These are phyloP conservation scores for Penicillium chermesinum DNA, from an alignment of 495 filamentous ascomycete genomes.

Conservation along the genomic window DNA sequence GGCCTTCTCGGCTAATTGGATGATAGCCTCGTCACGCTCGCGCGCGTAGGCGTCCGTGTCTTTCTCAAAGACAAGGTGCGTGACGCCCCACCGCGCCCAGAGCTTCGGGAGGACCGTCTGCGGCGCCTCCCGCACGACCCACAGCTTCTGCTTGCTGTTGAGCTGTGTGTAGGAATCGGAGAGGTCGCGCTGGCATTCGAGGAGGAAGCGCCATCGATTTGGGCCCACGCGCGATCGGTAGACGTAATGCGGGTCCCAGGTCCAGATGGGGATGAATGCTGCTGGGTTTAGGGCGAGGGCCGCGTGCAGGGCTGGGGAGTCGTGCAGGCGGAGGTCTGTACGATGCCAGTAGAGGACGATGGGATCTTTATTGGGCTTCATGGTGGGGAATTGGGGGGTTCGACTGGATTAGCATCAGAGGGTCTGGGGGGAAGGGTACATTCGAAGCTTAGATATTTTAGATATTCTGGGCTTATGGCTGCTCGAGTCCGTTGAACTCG, in stretches of 20 bases:
- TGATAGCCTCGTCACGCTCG: conserved; percentile 51
- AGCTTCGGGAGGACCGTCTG: conserved; percentile 62
- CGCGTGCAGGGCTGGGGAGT: conserved; percentile 61
- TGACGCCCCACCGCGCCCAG: conserved; percentile 61
- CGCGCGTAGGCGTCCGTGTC: conserved; percentile 66
- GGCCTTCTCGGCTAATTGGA: conserved; percentile 50
- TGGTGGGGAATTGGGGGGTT: neutral
- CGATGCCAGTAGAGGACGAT: conserved; percentile 73
- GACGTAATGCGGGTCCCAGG: conserved; percentile 71
- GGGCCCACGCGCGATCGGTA: conserved; percentile 59
- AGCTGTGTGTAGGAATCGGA: conserved; percentile 55
- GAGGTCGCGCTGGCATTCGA: conserved; percentile 62
- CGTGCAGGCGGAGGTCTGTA: conserved; percentile 66
- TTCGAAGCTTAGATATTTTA: neutral
- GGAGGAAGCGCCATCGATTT: conserved; percentile 64
- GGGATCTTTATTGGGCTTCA: neutral
- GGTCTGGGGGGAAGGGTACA: neutral
- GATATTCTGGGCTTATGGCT: neutral
- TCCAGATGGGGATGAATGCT: conserved; percentile 61
- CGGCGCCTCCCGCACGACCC: conserved; percentile 62
- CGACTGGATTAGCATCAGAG: neutral
- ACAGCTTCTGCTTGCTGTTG: conserved; percentile 60
- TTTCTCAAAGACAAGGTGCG: conserved; percentile 68
- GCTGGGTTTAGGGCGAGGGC: conserved; percentile 58
- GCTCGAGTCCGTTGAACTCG: neutral